Base-by-base conservation (phyloP, 441 rosid genomes). In the Croton setiger region DNA sequence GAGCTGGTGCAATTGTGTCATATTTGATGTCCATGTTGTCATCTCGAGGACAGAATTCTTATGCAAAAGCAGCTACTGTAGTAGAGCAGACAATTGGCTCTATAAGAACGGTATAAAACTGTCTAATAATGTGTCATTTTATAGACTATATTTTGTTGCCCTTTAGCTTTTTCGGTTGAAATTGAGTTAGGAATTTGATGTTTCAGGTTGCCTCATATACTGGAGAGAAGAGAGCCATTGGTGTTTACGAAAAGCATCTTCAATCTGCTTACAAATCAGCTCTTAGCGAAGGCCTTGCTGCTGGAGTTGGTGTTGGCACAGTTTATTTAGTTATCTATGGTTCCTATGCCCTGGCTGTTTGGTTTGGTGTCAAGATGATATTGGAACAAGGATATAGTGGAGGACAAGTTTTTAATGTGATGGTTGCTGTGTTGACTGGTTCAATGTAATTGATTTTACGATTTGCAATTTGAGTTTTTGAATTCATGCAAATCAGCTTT, bases 21-120 rank as follows among this genome's bases (percentile, higher is more conserved):
- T 21, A 79, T 20, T 31, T 80, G 8, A 73, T 86, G 12, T 80
- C 88, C 45, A 94, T 78, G 75, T 81, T 85, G 81, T 80, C 92
- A 58, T 68, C 85, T 17, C 87, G 80, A 5, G 98, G 96, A 69
- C 97, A 94, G 77, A 76, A 51, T 33, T 88, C 98, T 65, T 94
- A 92, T 70, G 85, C 87, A 2, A 74, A 86, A 60, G 91, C 97
- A n/a, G 86, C 94, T 2, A 73, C 69, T 70, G 78, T 85, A 6
- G 98, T 84, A 33, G 99, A 92, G 73, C 97, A 90, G 73, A 90
- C 97, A 3, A 85, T 92, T 31, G 92, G 98, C 4, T 84, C 90
- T 1, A 94, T 94, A 61, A 78, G 94, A 90, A 94, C 92, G 0
- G 99, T 90, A 81, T 49, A 2, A 86, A 83, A 61, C 63, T 20